A percentile compares a stretch with the other conserved stretches of the same genome.
Conservation (phyloP, 306 rosid species). For the Lathyrus sativus region DNA sequence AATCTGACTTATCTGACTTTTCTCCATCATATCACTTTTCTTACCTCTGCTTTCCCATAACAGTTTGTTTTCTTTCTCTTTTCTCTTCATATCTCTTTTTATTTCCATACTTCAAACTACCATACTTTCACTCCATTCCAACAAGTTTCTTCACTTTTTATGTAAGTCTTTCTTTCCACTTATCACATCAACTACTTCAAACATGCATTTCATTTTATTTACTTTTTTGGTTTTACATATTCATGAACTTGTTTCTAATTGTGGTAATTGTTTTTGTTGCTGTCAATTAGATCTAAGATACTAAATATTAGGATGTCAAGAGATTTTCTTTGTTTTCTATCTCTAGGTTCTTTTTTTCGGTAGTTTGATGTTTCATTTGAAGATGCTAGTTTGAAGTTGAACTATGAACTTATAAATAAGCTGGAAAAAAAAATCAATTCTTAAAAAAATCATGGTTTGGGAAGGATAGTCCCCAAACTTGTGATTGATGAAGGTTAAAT, state of each 20-base stretch:
- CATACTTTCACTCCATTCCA: conserved; percentile 6
- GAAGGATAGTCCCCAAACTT: background rate
- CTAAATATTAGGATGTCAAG: background rate
- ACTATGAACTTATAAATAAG: too few relatives aligned
- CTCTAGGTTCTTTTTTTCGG: too few relatives aligned
- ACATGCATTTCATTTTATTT: background rate
- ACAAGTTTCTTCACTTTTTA: conserved; percentile 19
- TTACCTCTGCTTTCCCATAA: conserved; percentile 40
- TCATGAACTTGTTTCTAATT: background rate
- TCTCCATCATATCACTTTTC: conserved; percentile 42
- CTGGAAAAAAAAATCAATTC: too few relatives aligned
- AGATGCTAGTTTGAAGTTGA: too few relatives aligned
- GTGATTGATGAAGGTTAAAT: background rate
- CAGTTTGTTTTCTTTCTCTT: conserved; percentile 27
- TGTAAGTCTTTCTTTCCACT: conserved; percentile 44
- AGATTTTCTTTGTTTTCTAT: background rate
- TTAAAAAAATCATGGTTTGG: background rate
- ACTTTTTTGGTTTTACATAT: conserved; percentile 15
- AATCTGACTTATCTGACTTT: conserved; percentile 47
- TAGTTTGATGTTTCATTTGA: too few relatives aligned
- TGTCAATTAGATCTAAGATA: conserved; percentile 30
- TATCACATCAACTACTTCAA: conserved; percentile 15
- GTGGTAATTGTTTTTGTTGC: background rate
- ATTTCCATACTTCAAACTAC: conserved; percentile 14
- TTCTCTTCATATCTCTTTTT: conserved; percentile 45